phyloP scores from a whole-genome alignment of 2,329 filamentous ascomycete genomes.

The Fusarium palustre region DNA sequence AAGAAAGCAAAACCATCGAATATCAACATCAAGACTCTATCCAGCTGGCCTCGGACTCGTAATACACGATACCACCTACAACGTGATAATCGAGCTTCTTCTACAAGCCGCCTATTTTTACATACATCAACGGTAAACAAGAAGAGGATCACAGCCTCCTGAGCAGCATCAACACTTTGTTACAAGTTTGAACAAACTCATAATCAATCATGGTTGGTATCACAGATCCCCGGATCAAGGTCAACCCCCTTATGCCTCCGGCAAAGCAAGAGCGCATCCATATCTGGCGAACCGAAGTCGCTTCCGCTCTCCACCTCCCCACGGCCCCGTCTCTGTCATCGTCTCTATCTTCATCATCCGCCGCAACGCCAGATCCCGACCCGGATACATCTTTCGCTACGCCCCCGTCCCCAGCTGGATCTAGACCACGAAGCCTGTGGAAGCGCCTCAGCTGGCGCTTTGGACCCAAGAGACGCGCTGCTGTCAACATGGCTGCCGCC shows the following conservation, averaged over 20 bases:
- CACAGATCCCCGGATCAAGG: conserved; percentile 17
- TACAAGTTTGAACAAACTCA: not conserved
- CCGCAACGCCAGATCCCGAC: conserved; percentile 34
- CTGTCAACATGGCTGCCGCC: conserved; percentile 38
- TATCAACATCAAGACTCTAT: conserved; percentile 8
- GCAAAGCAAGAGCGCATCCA: conserved; percentile 58
- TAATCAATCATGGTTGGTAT: conserved; percentile 23
- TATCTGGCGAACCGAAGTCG: conserved; percentile 64
- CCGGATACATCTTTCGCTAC: conserved; percentile 29
- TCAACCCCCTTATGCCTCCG: conserved; percentile 48
- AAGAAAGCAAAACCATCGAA: not conserved
- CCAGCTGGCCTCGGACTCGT: conserved; percentile 20
- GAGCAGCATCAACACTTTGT: not conserved
- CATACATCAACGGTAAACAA: not conserved
- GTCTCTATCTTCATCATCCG: conserved; percentile 51
- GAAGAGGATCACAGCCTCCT: not conserved
- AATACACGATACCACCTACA: conserved; percentile 11
- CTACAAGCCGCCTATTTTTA: conserved; percentile 1
- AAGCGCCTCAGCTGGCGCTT: conserved; percentile 48
- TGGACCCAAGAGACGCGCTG: conserved; percentile 35
- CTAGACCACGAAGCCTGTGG: conserved; percentile 43
- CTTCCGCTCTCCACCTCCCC: conserved; percentile 49
- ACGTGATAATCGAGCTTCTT: not conserved
- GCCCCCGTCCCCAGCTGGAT: conserved; percentile 30
- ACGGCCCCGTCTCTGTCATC: conserved; percentile 49